Conservation (phyloP, 148 eudicot genomes). For the Heliamphora exappendiculata region DNA sequence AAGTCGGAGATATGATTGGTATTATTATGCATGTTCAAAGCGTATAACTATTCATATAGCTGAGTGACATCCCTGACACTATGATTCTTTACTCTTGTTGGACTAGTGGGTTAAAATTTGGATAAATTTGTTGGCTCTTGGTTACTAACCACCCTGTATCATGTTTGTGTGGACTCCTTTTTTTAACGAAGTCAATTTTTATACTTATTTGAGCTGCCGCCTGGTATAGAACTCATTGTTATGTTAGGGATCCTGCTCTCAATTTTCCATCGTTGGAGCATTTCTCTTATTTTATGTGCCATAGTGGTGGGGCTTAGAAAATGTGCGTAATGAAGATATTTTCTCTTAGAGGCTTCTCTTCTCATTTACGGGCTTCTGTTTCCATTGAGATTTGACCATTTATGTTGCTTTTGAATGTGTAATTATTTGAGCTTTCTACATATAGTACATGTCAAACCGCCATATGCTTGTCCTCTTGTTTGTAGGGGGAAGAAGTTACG, state of each 20-base stretch:
- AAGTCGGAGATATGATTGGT: background rate
- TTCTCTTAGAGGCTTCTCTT: too few species aligned
- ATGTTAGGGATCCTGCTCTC: background rate
- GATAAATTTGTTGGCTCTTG: background rate
- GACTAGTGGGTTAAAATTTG: background rate
- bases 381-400: background rate
- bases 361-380: background rate
- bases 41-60: background rate
- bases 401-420: background rate
- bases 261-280: background rate
- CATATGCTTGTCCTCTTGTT: constrained; percentile 8
- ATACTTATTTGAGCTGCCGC: background rate
- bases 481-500: constrained; percentile 82
- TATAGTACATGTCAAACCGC: background rate
- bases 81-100: background rate
- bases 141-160: too few species aligned
- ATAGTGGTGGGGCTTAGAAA: background rate
- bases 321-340: background rate
- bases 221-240: background rate
- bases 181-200: too few species aligned
- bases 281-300: background rate
- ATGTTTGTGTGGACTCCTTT: too few species aligned
- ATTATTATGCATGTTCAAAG: background rate
- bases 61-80: background rate
- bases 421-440: background rate